Base-by-base conservation (phyloP, 1,139 yeast species). In the Yamadazyma epiphylla region DNA sequence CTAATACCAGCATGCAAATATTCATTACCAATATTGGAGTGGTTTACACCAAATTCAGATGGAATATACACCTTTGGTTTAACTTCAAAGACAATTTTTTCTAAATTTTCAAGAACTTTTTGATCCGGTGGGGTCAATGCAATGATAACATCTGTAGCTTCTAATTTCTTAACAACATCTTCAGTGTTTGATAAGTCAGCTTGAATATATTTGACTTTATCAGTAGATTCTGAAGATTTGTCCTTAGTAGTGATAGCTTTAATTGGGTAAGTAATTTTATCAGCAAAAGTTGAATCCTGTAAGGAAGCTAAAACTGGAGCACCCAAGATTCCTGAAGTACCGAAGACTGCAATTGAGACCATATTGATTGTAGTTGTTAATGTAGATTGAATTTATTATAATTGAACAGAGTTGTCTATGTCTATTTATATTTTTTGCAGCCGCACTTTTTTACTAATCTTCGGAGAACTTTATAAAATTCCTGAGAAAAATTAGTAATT, bases 41-140 rank as follows among this genome's bases (percentile, higher is more conserved):
- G 38, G 29, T 75, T 75, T 24, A 59, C 47, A 27, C 86, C 86
- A 43, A 73, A 79, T 46, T 78, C 84, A 4, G 84, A 72, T 22
- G 85, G 82, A 35, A 79, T 65, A 52, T 67, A 77, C 21, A 77
- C 45, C 48, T 73, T 70, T 26, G 78, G 77, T 43, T 62, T 66
- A 24, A 68, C 65, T 12, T 47, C 48, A 5, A 48, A 46, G 3
- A 70, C 64, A 5, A 76, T 43, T 30, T 52, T 45, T 39, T 60
- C 67, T 22, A 60, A 31, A 5, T 38, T 38, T 3, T 52, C 42
- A 15, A 53, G 53, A 14, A 50, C 29, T 3, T 34, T 48, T 2
- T 63, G 60, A 17, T 37, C 38, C 5, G 55, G 43, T n/a, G 57
- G 50, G 16, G 61, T 43, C 30, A 76, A 52, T 38, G 74, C 73